A percentile compares a stretch with the other conserved stretches of the same genome.
phyloP scores from a whole-genome alignment of 2,329 filamentous ascomycete genomes.

The Tolypocladium endophyticum region DNA sequence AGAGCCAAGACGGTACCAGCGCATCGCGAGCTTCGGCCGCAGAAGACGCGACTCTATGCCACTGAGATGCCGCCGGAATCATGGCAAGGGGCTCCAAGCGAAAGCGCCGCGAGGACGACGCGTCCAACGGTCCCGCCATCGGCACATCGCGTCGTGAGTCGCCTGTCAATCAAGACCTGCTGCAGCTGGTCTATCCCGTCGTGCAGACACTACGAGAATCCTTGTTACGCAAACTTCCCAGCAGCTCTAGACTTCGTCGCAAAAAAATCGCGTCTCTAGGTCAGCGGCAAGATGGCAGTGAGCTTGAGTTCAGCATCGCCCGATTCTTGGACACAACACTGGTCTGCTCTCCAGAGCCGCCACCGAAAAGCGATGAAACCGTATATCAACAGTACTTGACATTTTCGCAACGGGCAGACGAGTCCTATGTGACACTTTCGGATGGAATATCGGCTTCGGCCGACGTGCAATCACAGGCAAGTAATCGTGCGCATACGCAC shows the following conservation, averaged over 20 bases:
- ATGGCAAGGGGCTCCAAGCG: conserved; percentile 18
- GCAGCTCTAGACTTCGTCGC: conserved; percentile 51
- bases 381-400: conserved; percentile 45
- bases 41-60: not conserved
- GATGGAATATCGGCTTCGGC: conserved; percentile 29
- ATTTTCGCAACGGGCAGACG: conserved; percentile 53
- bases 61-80: not conserved
- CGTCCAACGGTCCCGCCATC: conserved; percentile 6
- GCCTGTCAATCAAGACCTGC: conserved; percentile 45
- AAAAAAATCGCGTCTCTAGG: conserved; percentile 44
- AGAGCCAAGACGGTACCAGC: not conserved
- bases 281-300: conserved; percentile 11
- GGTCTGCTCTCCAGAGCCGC: conserved; percentile 41
- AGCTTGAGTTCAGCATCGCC: conserved; percentile 33
- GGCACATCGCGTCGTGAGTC: conserved; percentile 1
- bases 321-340: conserved; percentile 59
- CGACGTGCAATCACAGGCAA: conserved; percentile 55
- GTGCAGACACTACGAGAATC: conserved; percentile 61
- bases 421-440: conserved; percentile 44
- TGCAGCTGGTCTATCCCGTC: conserved; percentile 56
- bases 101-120: conserved; percentile 12
- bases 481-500: conserved; percentile 3
- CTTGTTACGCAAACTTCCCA: conserved; percentile 54
- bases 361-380: conserved; percentile 16
- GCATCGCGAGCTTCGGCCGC: not conserved